Evolutionary conservation across 1,284 basidiomycete genomes (phyloP).

Genomic region (Apiotrichum gracile): DNA sequence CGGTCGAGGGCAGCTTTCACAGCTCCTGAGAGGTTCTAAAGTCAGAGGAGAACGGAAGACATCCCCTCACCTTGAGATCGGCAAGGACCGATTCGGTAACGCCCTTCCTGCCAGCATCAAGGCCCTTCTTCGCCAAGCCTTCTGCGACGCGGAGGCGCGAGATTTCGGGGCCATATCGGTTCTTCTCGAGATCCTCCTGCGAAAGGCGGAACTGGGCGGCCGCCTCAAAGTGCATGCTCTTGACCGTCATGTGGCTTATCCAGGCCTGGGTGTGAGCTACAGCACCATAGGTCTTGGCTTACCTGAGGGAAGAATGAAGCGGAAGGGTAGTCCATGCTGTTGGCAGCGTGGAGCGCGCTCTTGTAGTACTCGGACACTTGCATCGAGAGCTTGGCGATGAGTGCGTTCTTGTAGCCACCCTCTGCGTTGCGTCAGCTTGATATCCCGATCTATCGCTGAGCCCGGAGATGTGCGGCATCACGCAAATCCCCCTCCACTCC

Average conservation of each 20-base stretch:
- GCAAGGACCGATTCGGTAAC: slow-evolving; percentile 61
- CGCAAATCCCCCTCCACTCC: too few relatives aligned
- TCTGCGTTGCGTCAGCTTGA: slow-evolving; percentile 35
- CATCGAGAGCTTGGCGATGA: slow-evolving; percentile 78
- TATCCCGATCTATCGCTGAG: too few relatives aligned
- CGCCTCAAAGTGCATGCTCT: slow-evolving; percentile 78
- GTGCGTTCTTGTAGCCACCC: slow-evolving; percentile 71
- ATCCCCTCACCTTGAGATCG: slow-evolving; percentile 63
- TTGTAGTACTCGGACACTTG: slow-evolving; percentile 67
- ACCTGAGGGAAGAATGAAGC: slow-evolving; percentile 43
- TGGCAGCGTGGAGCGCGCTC: slow-evolving; percentile 54
- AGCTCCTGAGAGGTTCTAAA: slow-evolving; percentile 63
- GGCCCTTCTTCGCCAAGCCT: slow-evolving; percentile 63
- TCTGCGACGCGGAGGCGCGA: slow-evolving; percentile 66
- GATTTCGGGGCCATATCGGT: slow-evolving; percentile 77
- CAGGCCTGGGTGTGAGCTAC: slow-evolving; percentile 56
- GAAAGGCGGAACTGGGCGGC: slow-evolving; percentile 86
- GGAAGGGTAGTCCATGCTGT: slow-evolving; percentile 50
- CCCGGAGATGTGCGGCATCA: too few relatives aligned
- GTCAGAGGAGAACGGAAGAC: slow-evolving; percentile 21
- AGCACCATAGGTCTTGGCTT: slow-evolving; percentile 23
- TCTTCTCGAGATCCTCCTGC: slow-evolving; percentile 81
- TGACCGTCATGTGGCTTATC: slow-evolving; percentile 75
- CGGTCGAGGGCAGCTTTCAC: slow-evolving; percentile 54
- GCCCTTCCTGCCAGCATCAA: slow-evolving; percentile 63